Evolutionary conservation across 139 green algal genomes (phyloP).

Genomic region (Chlorella sp.): DNA sequence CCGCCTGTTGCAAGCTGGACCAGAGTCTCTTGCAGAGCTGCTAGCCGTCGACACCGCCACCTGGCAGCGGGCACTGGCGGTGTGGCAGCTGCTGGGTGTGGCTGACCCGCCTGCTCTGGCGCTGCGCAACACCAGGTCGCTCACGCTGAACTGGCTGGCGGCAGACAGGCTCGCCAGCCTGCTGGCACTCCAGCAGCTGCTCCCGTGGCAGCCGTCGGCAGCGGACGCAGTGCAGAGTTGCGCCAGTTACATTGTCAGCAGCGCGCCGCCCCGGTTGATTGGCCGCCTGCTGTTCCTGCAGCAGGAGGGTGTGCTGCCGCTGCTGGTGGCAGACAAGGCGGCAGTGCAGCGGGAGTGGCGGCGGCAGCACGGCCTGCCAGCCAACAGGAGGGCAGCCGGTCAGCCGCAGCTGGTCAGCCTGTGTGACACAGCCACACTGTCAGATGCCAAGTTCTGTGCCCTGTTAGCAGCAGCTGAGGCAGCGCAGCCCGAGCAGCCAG

Average conservation of each 20-base stretch:
- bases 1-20: neutral
- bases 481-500: neutral
- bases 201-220: neutral
- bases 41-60: neutral
- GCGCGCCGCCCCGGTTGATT: neutral
- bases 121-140: neutral
- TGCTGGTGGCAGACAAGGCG: neutral
- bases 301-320: neutral
- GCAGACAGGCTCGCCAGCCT: neutral
- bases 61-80: neutral
- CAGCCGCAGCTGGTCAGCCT: neutral
- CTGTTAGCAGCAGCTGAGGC: neutral
- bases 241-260: neutral
- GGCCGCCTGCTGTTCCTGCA: slow-evolving; percentile 16
- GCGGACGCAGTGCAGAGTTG: neutral
- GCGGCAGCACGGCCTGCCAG: neutral
- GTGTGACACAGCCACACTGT: neutral
- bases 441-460: neutral
- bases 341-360: neutral
- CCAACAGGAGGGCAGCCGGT: neutral
- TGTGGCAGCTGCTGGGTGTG: neutral
- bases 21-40: neutral
- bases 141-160: neutral
- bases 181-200: slow-evolving; percentile 2
- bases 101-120: neutral